Conservation (phyloP, 2,329 filamentous ascomycete genomes). For the Huntiella bhutanensis region DNA sequence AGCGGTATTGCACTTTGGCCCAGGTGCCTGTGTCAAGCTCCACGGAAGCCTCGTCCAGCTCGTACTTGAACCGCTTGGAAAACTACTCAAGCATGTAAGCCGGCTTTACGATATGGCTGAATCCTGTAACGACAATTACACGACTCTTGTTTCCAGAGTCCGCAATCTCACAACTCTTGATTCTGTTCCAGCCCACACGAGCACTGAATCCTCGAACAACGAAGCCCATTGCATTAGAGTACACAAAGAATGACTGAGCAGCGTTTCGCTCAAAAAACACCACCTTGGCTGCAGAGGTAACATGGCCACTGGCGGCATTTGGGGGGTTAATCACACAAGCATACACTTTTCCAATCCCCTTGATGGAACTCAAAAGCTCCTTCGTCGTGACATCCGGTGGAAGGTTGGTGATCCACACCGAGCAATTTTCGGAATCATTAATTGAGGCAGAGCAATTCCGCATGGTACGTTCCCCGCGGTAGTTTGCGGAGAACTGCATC, state of each 20-base stretch:
- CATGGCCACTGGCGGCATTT: conserved; percentile 19
- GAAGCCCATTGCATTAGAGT: conserved; percentile 17
- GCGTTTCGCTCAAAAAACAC: conserved; percentile 27
- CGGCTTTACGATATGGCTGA: conserved; percentile 25
- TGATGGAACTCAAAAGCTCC: conserved; percentile 26
- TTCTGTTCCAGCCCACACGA: conserved; percentile 28
- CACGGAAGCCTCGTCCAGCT: conserved; percentile 25
- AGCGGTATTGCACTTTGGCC: conserved; percentile 29
- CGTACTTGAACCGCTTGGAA: conserved; percentile 23
- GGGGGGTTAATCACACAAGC: conserved; percentile 33
- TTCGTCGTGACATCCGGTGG: conserved; percentile 23
- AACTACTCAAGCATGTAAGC: conserved; percentile 24
- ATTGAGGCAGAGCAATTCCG: conserved; percentile 24
- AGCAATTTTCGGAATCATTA: conserved; percentile 25
- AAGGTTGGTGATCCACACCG: conserved; percentile 34
- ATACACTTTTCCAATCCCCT: conserved; percentile 30
- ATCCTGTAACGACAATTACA: conserved; percentile 31
- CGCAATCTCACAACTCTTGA: conserved; percentile 20
- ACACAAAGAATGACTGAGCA: conserved; percentile 20
- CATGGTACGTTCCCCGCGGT: conserved; percentile 21
- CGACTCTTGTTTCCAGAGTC: conserved; percentile 22
- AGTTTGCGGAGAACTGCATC: conserved; percentile 18
- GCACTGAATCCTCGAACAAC: conserved; percentile 20
- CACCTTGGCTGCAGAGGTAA: conserved; percentile 27
- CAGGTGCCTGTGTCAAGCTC: conserved; percentile 16